phyloP scores from a whole-genome alignment of 176 grass and related monocot genomes.

The Musa itinerans region DNA sequence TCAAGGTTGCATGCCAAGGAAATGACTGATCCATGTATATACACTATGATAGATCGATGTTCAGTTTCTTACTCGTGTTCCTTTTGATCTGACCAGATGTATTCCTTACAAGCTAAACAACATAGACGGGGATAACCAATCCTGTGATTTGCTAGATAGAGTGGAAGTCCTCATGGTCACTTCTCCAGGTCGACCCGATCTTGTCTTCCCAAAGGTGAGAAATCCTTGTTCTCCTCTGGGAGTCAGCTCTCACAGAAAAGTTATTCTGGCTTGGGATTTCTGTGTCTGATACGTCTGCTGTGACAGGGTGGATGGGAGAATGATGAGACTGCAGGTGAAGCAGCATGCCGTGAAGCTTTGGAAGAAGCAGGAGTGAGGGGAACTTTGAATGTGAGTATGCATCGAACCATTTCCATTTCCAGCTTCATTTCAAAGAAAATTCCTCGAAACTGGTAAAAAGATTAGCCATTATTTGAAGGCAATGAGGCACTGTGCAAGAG shows the following conservation, averaged over 20 bases:
- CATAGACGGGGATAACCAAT: slow-evolving; percentile 28
- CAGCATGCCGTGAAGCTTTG: slow-evolving; percentile 64
- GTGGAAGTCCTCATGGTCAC: slow-evolving; percentile 86
- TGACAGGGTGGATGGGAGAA: slow-evolving; percentile 77
- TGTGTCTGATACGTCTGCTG: not conserved
- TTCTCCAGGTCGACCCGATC: slow-evolving; percentile 54
- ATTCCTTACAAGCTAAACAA: slow-evolving; percentile 58
- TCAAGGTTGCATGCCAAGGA: not conserved
- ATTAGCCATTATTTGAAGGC: too few species aligned
- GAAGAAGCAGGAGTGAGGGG: slow-evolving; percentile 92
- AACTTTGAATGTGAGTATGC: slow-evolving; percentile 41
- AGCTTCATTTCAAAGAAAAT: too few species aligned
- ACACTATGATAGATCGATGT: too few species aligned
- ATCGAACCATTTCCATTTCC: too few species aligned
- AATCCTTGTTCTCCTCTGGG: not conserved
- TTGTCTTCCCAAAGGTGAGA: slow-evolving; percentile 80
- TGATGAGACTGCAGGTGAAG: slow-evolving; percentile 71
- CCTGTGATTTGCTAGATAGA: slow-evolving; percentile 4
- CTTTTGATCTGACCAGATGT: slow-evolving; percentile 26
- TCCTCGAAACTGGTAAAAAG: too few species aligned
- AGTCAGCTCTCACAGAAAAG: not conserved
- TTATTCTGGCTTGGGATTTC: not conserved
- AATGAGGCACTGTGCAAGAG: too few species aligned
- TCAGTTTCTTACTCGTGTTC: not conserved
- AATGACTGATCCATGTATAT: not conserved